phyloP scores from a whole-genome alignment of 2,329 filamentous ascomycete species.

The Geoglossum cookeanum region DNA sequence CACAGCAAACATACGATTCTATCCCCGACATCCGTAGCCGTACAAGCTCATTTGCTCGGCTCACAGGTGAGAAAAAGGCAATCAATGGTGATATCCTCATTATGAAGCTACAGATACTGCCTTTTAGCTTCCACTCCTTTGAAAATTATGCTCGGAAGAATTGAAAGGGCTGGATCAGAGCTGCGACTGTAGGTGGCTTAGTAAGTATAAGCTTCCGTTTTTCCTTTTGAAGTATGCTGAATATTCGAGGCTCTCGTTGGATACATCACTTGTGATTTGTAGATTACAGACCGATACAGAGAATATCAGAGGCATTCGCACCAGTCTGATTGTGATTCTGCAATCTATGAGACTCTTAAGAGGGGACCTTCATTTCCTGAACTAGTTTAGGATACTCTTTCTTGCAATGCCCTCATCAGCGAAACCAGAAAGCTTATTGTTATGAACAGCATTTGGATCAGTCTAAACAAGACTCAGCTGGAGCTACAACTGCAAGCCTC shows the following conservation, averaged over 20 bases:
- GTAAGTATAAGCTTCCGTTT: not conserved
- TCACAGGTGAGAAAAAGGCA: too few relatives aligned
- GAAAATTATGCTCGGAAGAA: not conserved
- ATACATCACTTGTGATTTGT: not conserved
- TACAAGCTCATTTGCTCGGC: too few relatives aligned
- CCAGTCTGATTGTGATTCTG: not conserved
- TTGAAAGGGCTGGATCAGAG: not conserved
- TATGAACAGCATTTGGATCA: too few relatives aligned
- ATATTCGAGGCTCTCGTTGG: not conserved
- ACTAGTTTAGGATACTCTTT: not conserved
- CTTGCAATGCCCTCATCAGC: not conserved
- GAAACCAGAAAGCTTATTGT: not conserved
- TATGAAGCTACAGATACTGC: too few relatives aligned
- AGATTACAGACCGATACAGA: not conserved
- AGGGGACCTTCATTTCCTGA: not conserved
- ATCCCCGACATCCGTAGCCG: too few relatives aligned
- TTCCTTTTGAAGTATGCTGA: not conserved
- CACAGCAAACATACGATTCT: too few relatives aligned
- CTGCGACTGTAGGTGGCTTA: not conserved
- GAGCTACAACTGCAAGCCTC: too few relatives aligned
- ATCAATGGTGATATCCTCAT: too few relatives aligned
- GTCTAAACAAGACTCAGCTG: too few relatives aligned
- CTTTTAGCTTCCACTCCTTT: too few relatives aligned
- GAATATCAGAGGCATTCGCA: not conserved
- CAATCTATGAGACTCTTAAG: not conserved